Evolutionary conservation across 352 stramenopile genomes (phyloP).

Genomic region (Globisporangium okanoganense): DNA sequence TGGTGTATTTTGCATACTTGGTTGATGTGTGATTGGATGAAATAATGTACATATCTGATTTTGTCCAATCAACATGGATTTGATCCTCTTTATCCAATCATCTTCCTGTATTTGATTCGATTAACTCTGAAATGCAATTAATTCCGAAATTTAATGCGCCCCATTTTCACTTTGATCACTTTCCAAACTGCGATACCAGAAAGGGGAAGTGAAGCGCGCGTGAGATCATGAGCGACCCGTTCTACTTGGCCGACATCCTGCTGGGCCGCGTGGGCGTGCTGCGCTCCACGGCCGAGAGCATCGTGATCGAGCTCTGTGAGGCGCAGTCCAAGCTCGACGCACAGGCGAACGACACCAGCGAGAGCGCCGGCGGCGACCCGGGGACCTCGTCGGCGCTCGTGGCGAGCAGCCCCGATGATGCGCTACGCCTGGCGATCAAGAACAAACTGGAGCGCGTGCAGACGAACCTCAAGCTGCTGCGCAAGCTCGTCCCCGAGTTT

Average conservation of each 20-base stretch:
- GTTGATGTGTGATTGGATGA: conserved; percentile 7
- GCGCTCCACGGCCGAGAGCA: conserved; percentile 80
- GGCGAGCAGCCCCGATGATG: conserved; percentile 42
- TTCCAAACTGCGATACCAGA: neutral
- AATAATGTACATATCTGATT: conserved; percentile 12
- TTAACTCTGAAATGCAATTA: too few relatives aligned
- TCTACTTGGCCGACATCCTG: conserved; percentile 85
- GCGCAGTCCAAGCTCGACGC: conserved; percentile 61
- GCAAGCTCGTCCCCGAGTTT: conserved; percentile 81
- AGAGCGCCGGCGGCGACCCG: neutral
- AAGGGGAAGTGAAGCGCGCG: conserved; percentile 2
- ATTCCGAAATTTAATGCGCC: neutral
- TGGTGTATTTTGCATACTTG: conserved; percentile 4
- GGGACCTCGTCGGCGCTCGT: conserved; percentile 6
- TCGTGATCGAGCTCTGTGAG: conserved; percentile 80
- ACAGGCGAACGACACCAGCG: conserved; percentile 12
- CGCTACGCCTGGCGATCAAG: conserved; percentile 74
- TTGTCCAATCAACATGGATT: conserved; percentile 21
- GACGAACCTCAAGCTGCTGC: conserved; percentile 82
- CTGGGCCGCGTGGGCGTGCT: conserved; percentile 78
- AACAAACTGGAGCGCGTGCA: conserved; percentile 84
- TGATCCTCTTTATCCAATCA: neutral
- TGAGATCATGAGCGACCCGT: conserved; percentile 73
- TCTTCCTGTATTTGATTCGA: neutral
- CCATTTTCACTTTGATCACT: neutral